Percentiles rank a stretch among this genome's conserved stretches.
Conservation (phyloP, 176 grass and related monocot genomes). For the Rhynchospora pubera region DNA sequence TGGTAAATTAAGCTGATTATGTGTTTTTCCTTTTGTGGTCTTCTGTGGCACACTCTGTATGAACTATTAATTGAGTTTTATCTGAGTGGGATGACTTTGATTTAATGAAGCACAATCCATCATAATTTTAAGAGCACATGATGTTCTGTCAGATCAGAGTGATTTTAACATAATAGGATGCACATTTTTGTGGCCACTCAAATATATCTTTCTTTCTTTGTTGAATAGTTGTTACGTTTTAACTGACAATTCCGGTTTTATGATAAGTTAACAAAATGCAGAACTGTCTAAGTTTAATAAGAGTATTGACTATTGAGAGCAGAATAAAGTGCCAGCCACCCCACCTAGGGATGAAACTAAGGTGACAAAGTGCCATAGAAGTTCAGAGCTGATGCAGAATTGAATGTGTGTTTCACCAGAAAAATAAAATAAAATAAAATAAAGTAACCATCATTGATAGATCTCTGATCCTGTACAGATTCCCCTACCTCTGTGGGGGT, state of each 20-base stretch:
- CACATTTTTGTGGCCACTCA: background rate
- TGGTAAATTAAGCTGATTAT: slow-evolving; percentile 17
- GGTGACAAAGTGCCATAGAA: background rate
- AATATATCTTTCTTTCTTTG: background rate
- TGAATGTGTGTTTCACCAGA: background rate
- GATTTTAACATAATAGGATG: background rate
- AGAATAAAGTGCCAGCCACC: background rate
- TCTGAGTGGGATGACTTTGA: background rate
- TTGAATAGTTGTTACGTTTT: background rate
- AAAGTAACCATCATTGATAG: background rate
- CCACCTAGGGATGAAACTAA: background rate
- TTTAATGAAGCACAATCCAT: background rate
- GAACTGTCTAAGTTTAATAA: background rate
- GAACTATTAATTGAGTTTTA: background rate
- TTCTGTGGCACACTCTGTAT: background rate
- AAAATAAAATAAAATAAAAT: background rate
- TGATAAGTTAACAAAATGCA: too few relatives aligned
- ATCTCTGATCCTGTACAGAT: background rate
- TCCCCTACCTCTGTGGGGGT: background rate
- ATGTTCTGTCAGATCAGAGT: background rate
- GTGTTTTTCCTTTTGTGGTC: background rate
- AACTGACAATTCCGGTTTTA: too few relatives aligned
- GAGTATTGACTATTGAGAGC: background rate
- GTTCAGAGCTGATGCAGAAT: background rate
- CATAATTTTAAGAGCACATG: background rate